phyloP scores from a whole-genome alignment of 805 yeast species.

The Cyberlindnera japonica region DNA sequence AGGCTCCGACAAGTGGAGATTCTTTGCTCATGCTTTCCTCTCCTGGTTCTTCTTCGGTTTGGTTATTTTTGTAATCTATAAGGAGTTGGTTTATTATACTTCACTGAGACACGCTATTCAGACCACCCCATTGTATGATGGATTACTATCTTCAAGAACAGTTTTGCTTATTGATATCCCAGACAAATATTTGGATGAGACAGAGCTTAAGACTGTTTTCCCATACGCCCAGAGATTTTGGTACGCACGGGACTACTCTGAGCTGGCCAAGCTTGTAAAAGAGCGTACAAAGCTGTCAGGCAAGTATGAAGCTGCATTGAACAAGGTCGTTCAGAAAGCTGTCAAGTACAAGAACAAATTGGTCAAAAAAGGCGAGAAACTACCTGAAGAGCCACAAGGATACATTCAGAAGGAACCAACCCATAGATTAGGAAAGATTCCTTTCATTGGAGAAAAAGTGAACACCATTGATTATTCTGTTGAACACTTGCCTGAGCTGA shows the following conservation, averaged over 20 bases:
- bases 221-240: constrained; percentile 57
- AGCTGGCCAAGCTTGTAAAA: constrained; percentile 51
- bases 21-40: constrained; percentile 69
- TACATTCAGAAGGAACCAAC: constrained; percentile 85
- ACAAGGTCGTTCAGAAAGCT: constrained; percentile 56
- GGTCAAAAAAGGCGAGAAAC: constrained; percentile 51
- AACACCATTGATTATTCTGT: constrained; percentile 74
- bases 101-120: constrained; percentile 71
- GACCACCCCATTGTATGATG: constrained; percentile 69
- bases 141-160: constrained; percentile 66
- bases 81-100: constrained; percentile 68
- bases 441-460: constrained; percentile 77
- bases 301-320: constrained; percentile 65
- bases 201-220: constrained; percentile 52
- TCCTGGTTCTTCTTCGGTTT: constrained; percentile 72
- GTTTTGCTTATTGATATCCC: constrained; percentile 65
- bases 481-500: constrained; percentile 64
- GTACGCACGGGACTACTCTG: constrained; percentile 60
- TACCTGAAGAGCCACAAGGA: constrained; percentile 53
- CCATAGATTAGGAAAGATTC: constrained; percentile 60
- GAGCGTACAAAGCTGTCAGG: constrained; percentile 59
- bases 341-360: constrained; percentile 53
- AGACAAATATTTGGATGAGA: constrained; percentile 42
- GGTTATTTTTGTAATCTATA: constrained; percentile 63
- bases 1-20: constrained; percentile 49